These are phyloP conservation scores for Trypanosomatidae sp. DNA, from an alignment of 208 protist species.

Conservation along the genomic window DNA sequence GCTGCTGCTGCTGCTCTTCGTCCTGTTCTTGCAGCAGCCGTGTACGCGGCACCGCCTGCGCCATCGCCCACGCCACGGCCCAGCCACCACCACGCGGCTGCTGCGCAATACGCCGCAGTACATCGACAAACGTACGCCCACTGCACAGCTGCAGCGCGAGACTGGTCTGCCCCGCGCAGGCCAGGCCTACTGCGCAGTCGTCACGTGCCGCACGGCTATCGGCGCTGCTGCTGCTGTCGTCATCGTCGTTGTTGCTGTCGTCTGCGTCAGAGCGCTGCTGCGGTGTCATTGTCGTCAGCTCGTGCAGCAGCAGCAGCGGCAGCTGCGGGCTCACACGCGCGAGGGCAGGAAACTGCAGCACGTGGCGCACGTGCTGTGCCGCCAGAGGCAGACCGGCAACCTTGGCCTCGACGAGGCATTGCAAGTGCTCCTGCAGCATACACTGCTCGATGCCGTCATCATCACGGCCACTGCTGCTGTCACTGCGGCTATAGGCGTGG, in stretches of 20 bases:
- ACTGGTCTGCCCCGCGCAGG: constrained; percentile 10
- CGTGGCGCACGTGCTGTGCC: constrained; percentile 25
- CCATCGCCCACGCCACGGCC: too few relatives aligned
- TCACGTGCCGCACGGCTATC: neutral
- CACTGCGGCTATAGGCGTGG: constrained; percentile 4
- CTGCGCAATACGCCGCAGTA: too few relatives aligned
- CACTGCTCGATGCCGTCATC: neutral
- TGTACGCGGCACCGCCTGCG: too few relatives aligned
- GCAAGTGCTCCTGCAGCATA: constrained; percentile 39
- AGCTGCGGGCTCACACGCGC: constrained; percentile 20
- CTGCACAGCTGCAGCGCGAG: constrained; percentile 18
- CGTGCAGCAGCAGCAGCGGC: constrained; percentile 27
- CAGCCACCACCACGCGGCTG: too few relatives aligned
- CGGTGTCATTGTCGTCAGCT: constrained; percentile 3
- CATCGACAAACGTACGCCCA: too few relatives aligned
- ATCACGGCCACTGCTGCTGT: neutral
- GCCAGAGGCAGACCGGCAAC: constrained; percentile 20
- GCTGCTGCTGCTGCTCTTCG: too few relatives aligned
- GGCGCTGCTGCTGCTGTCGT: neutral
- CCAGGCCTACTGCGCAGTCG: constrained; percentile 16
- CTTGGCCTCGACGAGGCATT: constrained; percentile 51
- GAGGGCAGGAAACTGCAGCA: constrained; percentile 31
- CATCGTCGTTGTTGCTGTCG: neutral
- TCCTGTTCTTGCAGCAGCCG: too few relatives aligned
- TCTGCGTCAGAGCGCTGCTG: neutral